These are phyloP conservation scores for Colletotrichum eremochloae DNA, from an alignment of 2,329 filamentous ascomycete genomes.

Conservation along the genomic window DNA sequence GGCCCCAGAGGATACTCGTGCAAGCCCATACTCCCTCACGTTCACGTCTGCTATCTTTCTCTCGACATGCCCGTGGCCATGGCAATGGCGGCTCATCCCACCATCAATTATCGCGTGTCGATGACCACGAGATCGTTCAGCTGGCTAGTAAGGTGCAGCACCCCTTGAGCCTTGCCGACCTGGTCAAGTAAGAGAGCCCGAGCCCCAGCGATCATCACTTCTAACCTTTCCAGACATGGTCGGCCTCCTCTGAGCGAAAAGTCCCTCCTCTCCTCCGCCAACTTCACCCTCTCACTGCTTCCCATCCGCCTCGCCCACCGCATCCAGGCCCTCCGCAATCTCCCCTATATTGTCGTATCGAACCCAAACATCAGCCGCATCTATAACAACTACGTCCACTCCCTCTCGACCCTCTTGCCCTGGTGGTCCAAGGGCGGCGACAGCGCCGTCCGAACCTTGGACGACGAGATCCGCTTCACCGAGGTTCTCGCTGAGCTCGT, in stretches of 20 bases:
- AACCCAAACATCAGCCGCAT: conserved; percentile 95
- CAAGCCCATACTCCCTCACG: conserved; percentile 22
- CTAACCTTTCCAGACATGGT: conserved; percentile 68
- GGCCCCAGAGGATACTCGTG: conserved; percentile 41
- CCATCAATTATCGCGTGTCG: conserved; percentile 42
- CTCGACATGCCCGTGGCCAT: conserved; percentile 43
- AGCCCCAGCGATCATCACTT: background rate
- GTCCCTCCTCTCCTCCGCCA: conserved; percentile 88
- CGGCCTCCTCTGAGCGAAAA: conserved; percentile 85
- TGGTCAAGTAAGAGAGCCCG: conserved; percentile 77
- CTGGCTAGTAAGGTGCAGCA: conserved; percentile 85
- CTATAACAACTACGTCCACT: conserved; percentile 96
- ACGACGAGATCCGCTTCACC: conserved; percentile 92
- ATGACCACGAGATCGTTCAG: conserved; percentile 75
- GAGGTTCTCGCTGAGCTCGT: conserved; percentile 96
- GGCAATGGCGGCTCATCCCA: conserved; percentile 24
- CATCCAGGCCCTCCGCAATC: conserved; percentile 91
- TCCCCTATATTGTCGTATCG: conserved; percentile 98
- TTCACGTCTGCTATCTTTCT: conserved; percentile 37
- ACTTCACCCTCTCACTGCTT: conserved; percentile 93
- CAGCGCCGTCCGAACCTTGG: conserved; percentile 76
- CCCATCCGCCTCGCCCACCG: conserved; percentile 93
- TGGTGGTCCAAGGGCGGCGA: conserved; percentile 65
- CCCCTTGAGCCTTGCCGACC: conserved; percentile 85
- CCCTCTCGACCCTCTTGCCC: conserved; percentile 88